Evolutionary conservation across 2,329 filamentous ascomycete species (phyloP).

Genomic region (Aaosphaeria arxii): DNA sequence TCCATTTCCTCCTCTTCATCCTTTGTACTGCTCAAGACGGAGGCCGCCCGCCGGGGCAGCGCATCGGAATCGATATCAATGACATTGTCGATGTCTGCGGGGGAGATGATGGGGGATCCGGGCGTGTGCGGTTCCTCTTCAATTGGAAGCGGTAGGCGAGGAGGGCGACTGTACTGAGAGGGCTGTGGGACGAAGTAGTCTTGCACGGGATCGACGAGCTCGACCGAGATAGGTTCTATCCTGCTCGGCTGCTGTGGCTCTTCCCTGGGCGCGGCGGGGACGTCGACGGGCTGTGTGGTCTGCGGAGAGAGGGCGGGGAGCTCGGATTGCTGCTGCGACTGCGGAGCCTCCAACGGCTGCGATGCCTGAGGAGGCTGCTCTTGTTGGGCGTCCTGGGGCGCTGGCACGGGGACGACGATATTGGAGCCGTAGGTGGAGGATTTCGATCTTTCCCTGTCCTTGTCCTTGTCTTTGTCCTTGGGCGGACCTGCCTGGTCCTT

Average conservation of each 20-base stretch:
- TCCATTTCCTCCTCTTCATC: slow-evolving; percentile 63
- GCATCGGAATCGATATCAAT: slow-evolving; percentile 44
- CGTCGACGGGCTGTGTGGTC: slow-evolving; percentile 39
- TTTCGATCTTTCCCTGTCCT: too few relatives aligned
- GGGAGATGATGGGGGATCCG: slow-evolving; percentile 81
- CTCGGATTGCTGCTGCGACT: slow-evolving; percentile 6
- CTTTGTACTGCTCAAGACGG: slow-evolving; percentile 54
- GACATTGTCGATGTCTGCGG: slow-evolving; percentile 59
- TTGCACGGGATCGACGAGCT: slow-evolving; percentile 23
- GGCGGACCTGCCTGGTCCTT: slow-evolving; percentile 3
- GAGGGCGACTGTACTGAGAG: slow-evolving; percentile 64
- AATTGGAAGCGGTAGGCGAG: slow-evolving; percentile 86
- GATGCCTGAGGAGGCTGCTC: background rate
- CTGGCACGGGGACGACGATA: too few relatives aligned
- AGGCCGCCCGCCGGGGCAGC: slow-evolving; percentile 52
- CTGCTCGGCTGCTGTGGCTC: slow-evolving; percentile 10
- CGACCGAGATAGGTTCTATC: slow-evolving; percentile 14
- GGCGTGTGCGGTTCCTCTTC: slow-evolving; percentile 88
- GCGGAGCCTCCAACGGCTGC: background rate
- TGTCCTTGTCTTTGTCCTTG: slow-evolving; percentile 2
- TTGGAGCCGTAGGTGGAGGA: too few relatives aligned
- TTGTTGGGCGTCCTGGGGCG: background rate
- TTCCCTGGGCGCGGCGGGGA: slow-evolving; percentile 24
- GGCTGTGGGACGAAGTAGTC: slow-evolving; percentile 37
- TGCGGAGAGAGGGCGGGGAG: slow-evolving; percentile 14